These are phyloP conservation scores for Paraconiothyrium brasiliense DNA, from an alignment of 2,329 filamentous ascomycete genomes.

Conservation along the genomic window DNA sequence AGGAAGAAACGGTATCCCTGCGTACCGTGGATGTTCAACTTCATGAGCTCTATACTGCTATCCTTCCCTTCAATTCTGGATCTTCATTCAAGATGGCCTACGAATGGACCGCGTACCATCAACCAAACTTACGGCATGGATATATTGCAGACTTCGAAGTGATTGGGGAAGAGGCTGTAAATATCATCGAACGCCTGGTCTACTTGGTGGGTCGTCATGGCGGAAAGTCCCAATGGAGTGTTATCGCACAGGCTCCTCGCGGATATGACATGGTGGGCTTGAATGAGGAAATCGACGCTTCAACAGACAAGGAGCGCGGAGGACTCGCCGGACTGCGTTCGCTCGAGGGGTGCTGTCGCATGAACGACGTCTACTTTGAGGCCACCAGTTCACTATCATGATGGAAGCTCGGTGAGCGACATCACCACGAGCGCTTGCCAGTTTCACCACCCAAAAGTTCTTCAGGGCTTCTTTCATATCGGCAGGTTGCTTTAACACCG, in stretches of 20 bases:
- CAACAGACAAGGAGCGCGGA: background rate
- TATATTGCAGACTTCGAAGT: background rate
- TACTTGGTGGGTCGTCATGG: constrained; percentile 11
- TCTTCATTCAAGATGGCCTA: background rate
- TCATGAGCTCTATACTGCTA: constrained; percentile 20
- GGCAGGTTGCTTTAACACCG: no score
- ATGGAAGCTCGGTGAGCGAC: background rate
- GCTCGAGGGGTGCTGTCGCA: background rate
- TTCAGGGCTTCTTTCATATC: no score
- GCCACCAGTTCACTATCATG: background rate
- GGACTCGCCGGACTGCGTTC: background rate
- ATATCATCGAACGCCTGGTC: constrained; percentile 14
- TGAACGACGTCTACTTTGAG: background rate
- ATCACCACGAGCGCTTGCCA: background rate
- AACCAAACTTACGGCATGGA: background rate
- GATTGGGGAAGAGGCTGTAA: background rate
- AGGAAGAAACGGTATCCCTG: constrained; percentile 6
- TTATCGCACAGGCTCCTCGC: background rate
- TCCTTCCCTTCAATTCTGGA: constrained; percentile 24
- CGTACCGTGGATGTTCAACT: constrained; percentile 20
- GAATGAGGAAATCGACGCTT: background rate
- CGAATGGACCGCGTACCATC: constrained; percentile 7
- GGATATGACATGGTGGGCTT: background rate
- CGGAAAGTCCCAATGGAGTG: constrained; percentile 10
- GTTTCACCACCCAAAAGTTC: background rate